These are phyloP conservation scores for Letharia columbiana DNA, from an alignment of 495 filamentous ascomycete genomes.

Conservation along the genomic window DNA sequence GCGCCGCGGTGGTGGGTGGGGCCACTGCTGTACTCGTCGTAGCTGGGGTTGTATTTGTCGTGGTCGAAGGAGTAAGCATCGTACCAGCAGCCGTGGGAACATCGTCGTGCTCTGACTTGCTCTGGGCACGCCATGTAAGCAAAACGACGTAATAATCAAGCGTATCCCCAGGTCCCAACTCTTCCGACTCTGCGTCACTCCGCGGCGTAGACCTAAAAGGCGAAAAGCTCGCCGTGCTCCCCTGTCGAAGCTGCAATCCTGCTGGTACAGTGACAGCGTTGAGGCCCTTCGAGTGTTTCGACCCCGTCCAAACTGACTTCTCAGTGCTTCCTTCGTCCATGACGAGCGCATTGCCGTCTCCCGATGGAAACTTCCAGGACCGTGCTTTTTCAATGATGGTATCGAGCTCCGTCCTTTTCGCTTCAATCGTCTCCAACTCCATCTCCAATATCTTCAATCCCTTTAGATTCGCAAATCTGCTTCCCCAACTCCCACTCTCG, in stretches of 20 bases:
- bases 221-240: conserved; percentile 13
- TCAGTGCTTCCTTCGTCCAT: conserved; percentile 10
- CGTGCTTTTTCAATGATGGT: conserved; percentile 1
- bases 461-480: conserved; percentile 20
- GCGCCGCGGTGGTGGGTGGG: background rate
- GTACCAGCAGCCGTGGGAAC: background rate
- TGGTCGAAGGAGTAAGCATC: background rate
- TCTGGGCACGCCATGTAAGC: conserved; percentile 6
- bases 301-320: conserved; percentile 15
- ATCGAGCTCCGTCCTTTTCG: conserved; percentile 21
- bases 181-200: conserved; percentile 1
- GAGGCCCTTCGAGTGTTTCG: conserved; percentile 15
- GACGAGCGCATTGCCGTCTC: conserved; percentile 15
- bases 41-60: background rate
- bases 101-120: background rate
- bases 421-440: conserved; percentile 25
- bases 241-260: conserved; percentile 13
- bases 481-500: conserved; percentile 24
- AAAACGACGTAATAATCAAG: conserved; percentile 19
- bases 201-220: background rate
- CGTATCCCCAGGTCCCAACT: conserved; percentile 1
- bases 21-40: background rate
- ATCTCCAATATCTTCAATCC: conserved; percentile 25
- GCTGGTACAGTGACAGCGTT: background rate
- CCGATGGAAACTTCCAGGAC: conserved; percentile 15